Base-by-base conservation (phyloP, 495 filamentous ascomycete genomes). In the Usnea hakonensis region DNA sequence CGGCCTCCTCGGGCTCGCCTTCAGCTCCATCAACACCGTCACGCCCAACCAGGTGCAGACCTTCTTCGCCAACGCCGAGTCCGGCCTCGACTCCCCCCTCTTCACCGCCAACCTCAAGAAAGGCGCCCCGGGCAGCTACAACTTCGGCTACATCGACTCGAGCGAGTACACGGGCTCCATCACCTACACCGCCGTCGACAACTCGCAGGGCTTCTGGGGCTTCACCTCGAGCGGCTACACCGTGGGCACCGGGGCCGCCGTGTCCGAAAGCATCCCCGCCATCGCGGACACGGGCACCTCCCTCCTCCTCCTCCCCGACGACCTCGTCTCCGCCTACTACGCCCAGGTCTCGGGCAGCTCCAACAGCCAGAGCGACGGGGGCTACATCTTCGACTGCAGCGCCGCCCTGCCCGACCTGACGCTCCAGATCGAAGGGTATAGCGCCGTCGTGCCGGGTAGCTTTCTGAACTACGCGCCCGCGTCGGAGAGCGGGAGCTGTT, bases 1-100 rank as follows among this genome's bases (percentile, higher is more conserved):
- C 67, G 90, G 90, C n/a, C 78, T 95, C 5, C 76, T 94, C 30
- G 90, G 90, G 33, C 81, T 94, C 28, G 88, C 83, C 19, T 95
- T 91, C 72, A 85, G 81, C 65, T 78, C 74, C 23, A 79, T 93
- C 74, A 95, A 91, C 76, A 86, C 82, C 36, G 83, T 94, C 44
- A 71, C 81, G 54, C 88, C 89, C 0, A 71, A 78, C 19, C 78
- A 78, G 64, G 86, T 90, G 70, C 84, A 84, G 70, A 93, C 90
- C 36, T 94, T 92, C 75, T 92, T 93, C 72, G 87, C 89, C 61
- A 91, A 91, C 68, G 76, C 89, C 56, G 80, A 84, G 64, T 63
- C 75, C 28, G 71, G 73, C 26, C 83, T 95, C 36, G 79, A 83
- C 40, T 73, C 83, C 67, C 89, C 90, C 7, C 72, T 93, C 38